Evolutionary conservation across 306 rosid genomes (phyloP).

Genomic region (Parietaria judaica): DNA sequence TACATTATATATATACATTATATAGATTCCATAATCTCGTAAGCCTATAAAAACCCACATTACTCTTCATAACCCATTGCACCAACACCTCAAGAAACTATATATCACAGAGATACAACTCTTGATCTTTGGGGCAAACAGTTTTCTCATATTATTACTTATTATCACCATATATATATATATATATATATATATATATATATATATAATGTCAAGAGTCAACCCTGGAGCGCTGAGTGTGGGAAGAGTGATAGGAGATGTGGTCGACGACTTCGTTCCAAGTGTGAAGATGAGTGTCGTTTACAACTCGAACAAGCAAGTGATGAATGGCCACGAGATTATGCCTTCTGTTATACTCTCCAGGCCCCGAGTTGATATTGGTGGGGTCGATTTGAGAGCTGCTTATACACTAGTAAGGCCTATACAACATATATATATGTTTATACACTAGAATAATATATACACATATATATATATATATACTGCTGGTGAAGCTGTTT

Average conservation of each 20-base stretch:
- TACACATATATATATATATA: neutral
- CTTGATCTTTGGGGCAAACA: no score
- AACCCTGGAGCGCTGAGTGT: slow-evolving; percentile 48
- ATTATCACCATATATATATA: no score
- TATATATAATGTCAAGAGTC: slow-evolving; percentile 18
- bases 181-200: no score
- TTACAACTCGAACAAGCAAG: slow-evolving; percentile 52
- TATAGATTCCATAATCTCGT: neutral
- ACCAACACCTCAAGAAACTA: slow-evolving; percentile 5
- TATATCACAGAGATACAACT: slow-evolving; percentile 11
- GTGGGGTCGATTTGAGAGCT: slow-evolving; percentile 66
- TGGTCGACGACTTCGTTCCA: slow-evolving; percentile 70
- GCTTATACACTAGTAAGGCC: slow-evolving; percentile 67
- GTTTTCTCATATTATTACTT: no score
- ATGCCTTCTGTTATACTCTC: slow-evolving; percentile 47
- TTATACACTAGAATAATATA: no score
- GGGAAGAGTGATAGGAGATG: slow-evolving; percentile 89
- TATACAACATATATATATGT: neutral
- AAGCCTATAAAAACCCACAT: slow-evolving; percentile 41
- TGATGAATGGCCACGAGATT: slow-evolving; percentile 71
- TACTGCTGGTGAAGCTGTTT: no score
- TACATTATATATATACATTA: neutral
- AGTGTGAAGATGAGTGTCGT: slow-evolving; percentile 59
- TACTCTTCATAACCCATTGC: slow-evolving; percentile 11
- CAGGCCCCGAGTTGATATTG: slow-evolving; percentile 74